These are phyloP conservation scores for Ormosia emarginata DNA, from an alignment of 306 rosid species.

Conservation along the genomic window DNA sequence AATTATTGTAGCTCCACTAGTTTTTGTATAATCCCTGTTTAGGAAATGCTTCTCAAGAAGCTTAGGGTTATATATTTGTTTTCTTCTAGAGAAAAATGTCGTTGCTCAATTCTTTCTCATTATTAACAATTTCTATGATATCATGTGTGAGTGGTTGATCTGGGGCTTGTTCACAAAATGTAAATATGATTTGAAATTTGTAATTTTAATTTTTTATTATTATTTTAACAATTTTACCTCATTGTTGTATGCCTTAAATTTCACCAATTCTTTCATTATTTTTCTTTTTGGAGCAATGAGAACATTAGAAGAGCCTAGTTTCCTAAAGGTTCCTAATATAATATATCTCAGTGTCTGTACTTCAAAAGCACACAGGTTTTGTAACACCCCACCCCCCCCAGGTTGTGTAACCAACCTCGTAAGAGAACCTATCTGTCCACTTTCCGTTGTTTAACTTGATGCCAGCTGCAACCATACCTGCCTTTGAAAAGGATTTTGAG, in stretches of 20 bases:
- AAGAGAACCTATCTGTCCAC: background rate
- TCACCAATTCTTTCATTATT: background rate
- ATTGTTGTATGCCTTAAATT: background rate
- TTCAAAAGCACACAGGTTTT: too few species aligned
- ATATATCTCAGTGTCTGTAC: too few species aligned
- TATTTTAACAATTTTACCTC: too few species aligned
- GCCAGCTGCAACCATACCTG: background rate
- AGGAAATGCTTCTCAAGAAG: conserved; percentile 12
- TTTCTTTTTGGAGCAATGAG: background rate
- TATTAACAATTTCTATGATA: background rate
- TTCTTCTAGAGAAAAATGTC: background rate
- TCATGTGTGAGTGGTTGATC: background rate
- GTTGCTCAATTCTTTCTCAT: background rate
- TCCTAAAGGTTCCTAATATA: background rate
- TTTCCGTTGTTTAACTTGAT: background rate
- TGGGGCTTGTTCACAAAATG: conserved; percentile 4
- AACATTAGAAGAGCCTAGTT: background rate
- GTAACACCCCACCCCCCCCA: too few species aligned
- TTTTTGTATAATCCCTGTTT: background rate
- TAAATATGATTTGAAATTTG: background rate
- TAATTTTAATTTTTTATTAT: background rate
- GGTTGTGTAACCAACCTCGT: background rate
- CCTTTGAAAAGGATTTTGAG: background rate
- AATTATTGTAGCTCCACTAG: background rate
- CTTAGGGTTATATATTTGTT: background rate